Evolutionary conservation across 805 yeast genomes (phyloP).

Genomic region (Starmerella lactis-condensi): DNA sequence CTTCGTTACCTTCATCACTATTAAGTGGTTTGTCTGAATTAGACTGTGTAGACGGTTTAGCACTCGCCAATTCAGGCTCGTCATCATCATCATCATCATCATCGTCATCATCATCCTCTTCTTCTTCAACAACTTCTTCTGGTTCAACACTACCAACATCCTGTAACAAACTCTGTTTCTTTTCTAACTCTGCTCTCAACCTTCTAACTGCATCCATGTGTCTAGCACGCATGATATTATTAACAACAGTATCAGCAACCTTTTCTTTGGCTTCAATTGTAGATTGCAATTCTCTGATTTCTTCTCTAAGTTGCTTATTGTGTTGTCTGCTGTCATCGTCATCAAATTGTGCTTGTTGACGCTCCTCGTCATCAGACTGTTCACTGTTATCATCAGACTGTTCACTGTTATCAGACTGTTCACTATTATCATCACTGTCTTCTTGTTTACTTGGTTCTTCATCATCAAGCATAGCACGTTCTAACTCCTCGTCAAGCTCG

Average conservation of each 20-base stretch:
- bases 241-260: constrained; percentile 52
- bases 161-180: constrained; percentile 51
- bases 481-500: constrained; percentile 19
- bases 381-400: constrained; percentile 38
- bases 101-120: constrained; percentile 16
- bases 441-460: constrained; percentile 27
- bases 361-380: constrained; percentile 36
- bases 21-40: too few relatives aligned
- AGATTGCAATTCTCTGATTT: constrained; percentile 58
- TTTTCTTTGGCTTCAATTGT: constrained; percentile 59
- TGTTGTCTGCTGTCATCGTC: constrained; percentile 40
- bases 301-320: constrained; percentile 62
- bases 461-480: constrained; percentile 20
- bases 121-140: constrained; percentile 16
- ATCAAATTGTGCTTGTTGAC: constrained; percentile 31
- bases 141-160: constrained; percentile 17
- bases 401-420: constrained; percentile 35
- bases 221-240: constrained; percentile 73
- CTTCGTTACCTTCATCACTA: too few relatives aligned
- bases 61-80: constrained; percentile 21
- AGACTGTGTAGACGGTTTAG: too few relatives aligned
- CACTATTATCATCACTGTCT: constrained; percentile 38
- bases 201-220: constrained; percentile 64
- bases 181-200: constrained; percentile 62
- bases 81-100: constrained; percentile 23